Base-by-base conservation (phyloP, 2,329 filamentous ascomycete species). In the Dissoconium aciculare region DNA sequence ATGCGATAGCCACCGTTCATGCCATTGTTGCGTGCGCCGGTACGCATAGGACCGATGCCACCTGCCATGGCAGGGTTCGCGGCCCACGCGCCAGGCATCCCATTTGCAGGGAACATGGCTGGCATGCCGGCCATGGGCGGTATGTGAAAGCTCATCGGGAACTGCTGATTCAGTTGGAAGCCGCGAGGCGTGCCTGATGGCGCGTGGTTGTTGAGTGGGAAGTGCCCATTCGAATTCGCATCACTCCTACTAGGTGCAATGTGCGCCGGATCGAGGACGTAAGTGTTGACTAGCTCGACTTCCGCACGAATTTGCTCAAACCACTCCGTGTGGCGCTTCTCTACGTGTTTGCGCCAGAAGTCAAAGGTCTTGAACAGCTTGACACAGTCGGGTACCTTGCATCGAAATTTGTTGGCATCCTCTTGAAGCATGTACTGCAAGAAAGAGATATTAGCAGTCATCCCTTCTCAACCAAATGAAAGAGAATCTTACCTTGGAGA, bases 261-360 rank as follows among this genome's bases (percentile, higher is more conserved):
- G 48, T 93, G 87, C 8, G 87, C 76, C 24, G 89, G 89, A 49
- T 98, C 89, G 26, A 93, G 66, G 17, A 94, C 84, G 50, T 98
- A 98, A 16, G 78, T 74, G 52, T 98, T 98, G 50, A 98, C 80
- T 11, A 95, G 73, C 35, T 79, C 70, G 45, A 93, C 85, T 62
- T 94, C 87, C 51, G 78, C 74, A 53, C 77, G 78, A 41, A 94
- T 62, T 31, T 63, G 69, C 17, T 85, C 77, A 26, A 80, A 68
- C 80, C 85, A 98, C 32, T 95, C 87, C 0, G 70, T 55, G 54
- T 98, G 89, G 35, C 91, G 75, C 62, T 98, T 98, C 58, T 95
- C 87, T 11, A 95, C 77, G 49, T 98, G 89, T 64, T 98, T 98
- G 49, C 75, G 77, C 87, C 91, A 98, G 54, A 98, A 98, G 46